Percentiles rank a stretch among this genome's conserved stretches.
These are phyloP conservation scores for Tricladium varicosporioides DNA, from an alignment of 2,329 filamentous ascomycete genomes.

Conservation along the genomic window DNA sequence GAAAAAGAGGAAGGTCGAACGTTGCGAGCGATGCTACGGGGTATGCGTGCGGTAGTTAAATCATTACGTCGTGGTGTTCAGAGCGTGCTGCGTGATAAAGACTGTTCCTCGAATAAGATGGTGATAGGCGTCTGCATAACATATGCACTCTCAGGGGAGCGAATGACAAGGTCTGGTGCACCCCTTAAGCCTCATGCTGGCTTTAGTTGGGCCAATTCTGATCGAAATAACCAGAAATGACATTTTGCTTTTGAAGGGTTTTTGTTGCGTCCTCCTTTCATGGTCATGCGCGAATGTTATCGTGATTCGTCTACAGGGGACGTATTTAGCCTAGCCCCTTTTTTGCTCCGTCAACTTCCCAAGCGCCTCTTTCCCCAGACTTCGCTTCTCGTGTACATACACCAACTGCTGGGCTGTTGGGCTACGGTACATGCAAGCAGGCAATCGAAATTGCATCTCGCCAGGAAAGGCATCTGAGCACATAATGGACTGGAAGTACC, in stretches of 20 bases:
- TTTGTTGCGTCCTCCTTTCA: too few species aligned
- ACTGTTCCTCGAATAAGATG: too few species aligned
- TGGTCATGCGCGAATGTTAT: too few species aligned
- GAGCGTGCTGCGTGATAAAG: too few species aligned
- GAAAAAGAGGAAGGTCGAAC: too few species aligned
- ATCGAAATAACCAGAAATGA: too few species aligned
- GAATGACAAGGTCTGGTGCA: conserved; percentile 10
- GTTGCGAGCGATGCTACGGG: too few species aligned
- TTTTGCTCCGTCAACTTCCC: conserved; percentile 1
- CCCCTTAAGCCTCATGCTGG: too few species aligned
- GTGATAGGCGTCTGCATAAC: conserved; percentile 3
- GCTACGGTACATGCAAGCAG: neutral
- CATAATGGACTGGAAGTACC: conserved; percentile 7
- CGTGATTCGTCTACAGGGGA: neutral
- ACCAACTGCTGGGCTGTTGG: neutral
- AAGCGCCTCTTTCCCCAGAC: conserved; percentile 3
- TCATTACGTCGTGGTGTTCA: too few species aligned
- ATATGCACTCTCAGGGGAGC: neutral
- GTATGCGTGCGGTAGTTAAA: too few species aligned
- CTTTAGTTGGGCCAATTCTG: too few species aligned
- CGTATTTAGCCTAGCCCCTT: conserved; percentile 1
- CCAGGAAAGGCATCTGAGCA: conserved; percentile 7
- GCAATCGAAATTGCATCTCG: conserved; percentile 3
- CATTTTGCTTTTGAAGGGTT: too few species aligned
- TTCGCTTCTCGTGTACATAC: neutral